Conservation (phyloP, 2,329 filamentous ascomycete genomes). For the Myriangium duriaei region DNA sequence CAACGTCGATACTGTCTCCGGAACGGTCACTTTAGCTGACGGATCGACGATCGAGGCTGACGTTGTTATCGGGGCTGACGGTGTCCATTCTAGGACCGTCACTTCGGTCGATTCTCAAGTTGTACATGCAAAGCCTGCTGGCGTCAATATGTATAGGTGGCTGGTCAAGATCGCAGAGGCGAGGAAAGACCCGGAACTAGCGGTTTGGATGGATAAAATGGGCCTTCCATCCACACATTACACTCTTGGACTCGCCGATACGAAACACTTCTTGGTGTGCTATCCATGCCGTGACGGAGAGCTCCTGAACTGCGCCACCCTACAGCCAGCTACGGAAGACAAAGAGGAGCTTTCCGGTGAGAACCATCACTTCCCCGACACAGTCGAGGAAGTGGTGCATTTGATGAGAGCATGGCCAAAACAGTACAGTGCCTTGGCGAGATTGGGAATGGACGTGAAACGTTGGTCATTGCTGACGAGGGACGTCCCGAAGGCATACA, state of each 20-base stretch:
- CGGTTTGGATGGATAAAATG: not conserved
- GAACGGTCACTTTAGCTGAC: slow-evolving; percentile 11
- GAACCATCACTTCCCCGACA: slow-evolving; percentile 1
- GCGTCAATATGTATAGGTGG: slow-evolving; percentile 9
- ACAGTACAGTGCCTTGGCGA: slow-evolving; percentile 1
- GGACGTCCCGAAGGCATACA: slow-evolving; percentile 13
- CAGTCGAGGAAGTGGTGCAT: slow-evolving; percentile 5
- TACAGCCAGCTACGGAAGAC: slow-evolving; percentile 3
- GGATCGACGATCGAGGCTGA: slow-evolving; percentile 11
- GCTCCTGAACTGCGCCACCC: slow-evolving; percentile 8
- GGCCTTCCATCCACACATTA: slow-evolving; percentile 3
- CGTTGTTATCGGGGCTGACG: slow-evolving; percentile 16
- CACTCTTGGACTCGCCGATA: slow-evolving; percentile 3
- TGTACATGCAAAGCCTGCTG: not conserved
- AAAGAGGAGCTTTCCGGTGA: slow-evolving; percentile 4
- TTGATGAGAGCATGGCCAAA: slow-evolving; percentile 6
- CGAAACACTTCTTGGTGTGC: slow-evolving; percentile 4
- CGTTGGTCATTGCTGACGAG: slow-evolving; percentile 5
- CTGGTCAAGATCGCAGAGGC: slow-evolving; percentile 5
- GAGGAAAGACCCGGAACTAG: not conserved
- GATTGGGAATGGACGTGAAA: slow-evolving; percentile 5
- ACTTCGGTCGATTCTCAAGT: slow-evolving; percentile 5
- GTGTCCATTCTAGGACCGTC: slow-evolving; percentile 9
- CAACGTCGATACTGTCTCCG: slow-evolving; percentile 12
- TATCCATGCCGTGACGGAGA: slow-evolving; percentile 5